Base-by-base conservation (phyloP, 345 rosid genomes). In the Bruguiera sexangula region DNA sequence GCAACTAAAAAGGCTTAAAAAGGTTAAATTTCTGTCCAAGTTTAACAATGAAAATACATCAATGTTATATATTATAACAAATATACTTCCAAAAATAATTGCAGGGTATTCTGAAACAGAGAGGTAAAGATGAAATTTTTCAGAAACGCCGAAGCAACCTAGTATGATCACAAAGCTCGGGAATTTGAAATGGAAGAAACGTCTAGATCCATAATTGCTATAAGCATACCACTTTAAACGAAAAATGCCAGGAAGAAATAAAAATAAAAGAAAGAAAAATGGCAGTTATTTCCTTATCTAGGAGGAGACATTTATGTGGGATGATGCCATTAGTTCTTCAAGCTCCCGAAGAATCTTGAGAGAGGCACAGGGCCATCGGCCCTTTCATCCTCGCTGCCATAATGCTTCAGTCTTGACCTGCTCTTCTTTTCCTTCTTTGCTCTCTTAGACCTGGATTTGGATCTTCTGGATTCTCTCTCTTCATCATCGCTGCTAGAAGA, bases 331-430 rank as follows among this genome's bases (percentile, higher is more conserved):
- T 65, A 89, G 75, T 81, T 86, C 81, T 90, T 95, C 66, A 81
- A 65, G 79, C 73, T 92, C 67, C 72, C 97, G 64, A 96, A 96
- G 89, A 92, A 90, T 81, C 72, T 93, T 37, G 99, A 92, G 63
- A 96, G 96, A 6, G 95, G 95, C 20, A 96, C 89, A 18, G 97
- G 98, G 39, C 97, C 98, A 67, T 77, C 86, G 0, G 77, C 78
- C 65, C 70, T 89, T 46, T 88, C 86, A 57, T 78, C 84, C 10
- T 73, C 83, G 27, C 71, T 79, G 66, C 82, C 68, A 8, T 82
- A 80, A 69, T 67, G 84, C 82, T 87, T 92, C 80, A 69, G 80
- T 79, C 84, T 82, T 63, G 93, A 83, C 68, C 73, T 80, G 71
- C 80, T 93, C 84, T 84, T 90, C 87, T 83, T 96, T 68, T 88